Evolutionary conservation across 768 basidiomycete species (phyloP), one percentile per base, ranked within the genome.

Genomic region (Pisolithus microcarpus): DNA sequence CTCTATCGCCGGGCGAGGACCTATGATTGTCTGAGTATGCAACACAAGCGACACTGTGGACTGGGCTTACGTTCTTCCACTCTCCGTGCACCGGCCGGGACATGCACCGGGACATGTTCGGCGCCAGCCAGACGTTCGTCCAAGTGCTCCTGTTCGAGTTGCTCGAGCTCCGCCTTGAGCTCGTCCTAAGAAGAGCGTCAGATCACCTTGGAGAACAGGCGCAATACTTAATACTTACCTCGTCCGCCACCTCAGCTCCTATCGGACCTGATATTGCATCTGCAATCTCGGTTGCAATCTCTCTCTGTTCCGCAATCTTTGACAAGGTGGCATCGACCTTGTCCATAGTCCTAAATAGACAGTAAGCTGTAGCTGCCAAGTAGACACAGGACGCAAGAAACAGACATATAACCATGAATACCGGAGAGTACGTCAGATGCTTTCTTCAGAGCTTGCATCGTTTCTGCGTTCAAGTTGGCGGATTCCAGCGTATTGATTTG

Each of bases 401-500:
- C 92, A 65, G 55, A 96, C 94, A 96, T 76, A 62, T 83, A 82
- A 42, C 84, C 84, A 59, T 98, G 95, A 49, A 98, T 96, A 44
- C 80, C 77, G 69, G 85, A 86, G 67, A 98, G 79, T 24, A 87
- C 96, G 54, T 85, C 83, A 0, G 92, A 80, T 36, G 89, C 95
- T 68, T 88, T 87, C 86, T 93, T 96, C 90, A 99, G 96, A 24
- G 89, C 93, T 19, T 80, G 75, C 88, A 99, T 91, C 13, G 93
- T 97, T 77, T 97, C 93, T 62, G 88, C 85, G 67, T 99, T 98
- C 69, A 98, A 78, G 73, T 97, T 98, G 40, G 96, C 96, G 15
- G 89, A 91, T 69, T 98, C 96, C 42, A 98, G 79, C 18, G 95
- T 95, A 71, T 94, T 94, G 52, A 98, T 86, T 73, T 98, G 95